Evolutionary conservation across 2,329 filamentous ascomycete genomes (phyloP).

Genomic region (Dryadomyces quercivorus): DNA sequence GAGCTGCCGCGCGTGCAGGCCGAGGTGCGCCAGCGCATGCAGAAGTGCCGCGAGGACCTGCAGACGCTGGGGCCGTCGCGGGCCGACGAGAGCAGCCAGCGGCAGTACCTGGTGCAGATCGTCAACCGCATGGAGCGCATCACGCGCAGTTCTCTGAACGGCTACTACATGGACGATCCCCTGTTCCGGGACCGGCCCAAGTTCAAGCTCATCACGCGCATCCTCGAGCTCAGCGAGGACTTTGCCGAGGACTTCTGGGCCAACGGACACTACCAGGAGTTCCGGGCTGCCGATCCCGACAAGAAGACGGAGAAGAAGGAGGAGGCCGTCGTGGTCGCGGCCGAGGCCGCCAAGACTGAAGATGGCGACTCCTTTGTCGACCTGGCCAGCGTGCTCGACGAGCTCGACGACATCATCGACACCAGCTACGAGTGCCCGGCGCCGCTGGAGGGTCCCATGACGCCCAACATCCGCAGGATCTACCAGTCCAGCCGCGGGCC

Average conservation of each 20-base stretch:
- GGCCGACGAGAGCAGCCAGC: conserved; percentile 18
- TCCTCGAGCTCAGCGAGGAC: conserved; percentile 24
- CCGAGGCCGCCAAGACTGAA: too few species aligned
- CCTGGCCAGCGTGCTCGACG: conserved; percentile 11
- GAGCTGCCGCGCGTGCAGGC: conserved; percentile 23
- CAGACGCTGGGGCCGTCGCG: conserved; percentile 20
- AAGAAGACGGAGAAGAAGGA: neutral
- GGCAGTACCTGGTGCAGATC: conserved; percentile 22
- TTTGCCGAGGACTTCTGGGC: conserved; percentile 20
- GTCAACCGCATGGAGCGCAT: conserved; percentile 19
- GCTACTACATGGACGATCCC: conserved; percentile 19
- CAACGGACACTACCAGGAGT: conserved; percentile 17
- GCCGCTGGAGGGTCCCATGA: conserved; percentile 20
- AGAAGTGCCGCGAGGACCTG: conserved; percentile 9
- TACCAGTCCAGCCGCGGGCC: conserved; percentile 36
- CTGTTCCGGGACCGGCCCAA: conserved; percentile 17
- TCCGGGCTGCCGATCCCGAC: neutral
- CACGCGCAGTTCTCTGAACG: conserved; percentile 21
- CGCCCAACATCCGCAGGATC: conserved; percentile 28
- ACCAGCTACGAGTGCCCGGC: conserved; percentile 12
- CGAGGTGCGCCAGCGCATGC: conserved; percentile 16
- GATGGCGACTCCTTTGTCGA: conserved; percentile 1
- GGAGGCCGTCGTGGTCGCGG: neutral
- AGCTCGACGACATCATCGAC: conserved; percentile 17
- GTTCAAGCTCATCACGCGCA: conserved; percentile 24